Evolutionary conservation across 768 basidiomycete species (phyloP).

Genomic region (Termitomyces sp.): DNA sequence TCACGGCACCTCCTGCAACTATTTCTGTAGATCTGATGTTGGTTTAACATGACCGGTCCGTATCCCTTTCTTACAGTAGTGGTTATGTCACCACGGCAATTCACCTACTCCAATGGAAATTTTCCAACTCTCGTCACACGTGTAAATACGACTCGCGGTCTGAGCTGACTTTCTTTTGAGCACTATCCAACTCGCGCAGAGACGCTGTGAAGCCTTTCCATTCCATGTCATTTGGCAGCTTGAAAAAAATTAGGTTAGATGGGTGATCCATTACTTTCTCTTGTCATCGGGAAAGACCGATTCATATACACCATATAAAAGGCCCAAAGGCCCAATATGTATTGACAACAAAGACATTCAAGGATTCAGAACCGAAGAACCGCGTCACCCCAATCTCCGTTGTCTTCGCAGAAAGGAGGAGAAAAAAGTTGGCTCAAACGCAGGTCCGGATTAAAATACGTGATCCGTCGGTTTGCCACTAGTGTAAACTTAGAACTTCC

Average conservation of each 20-base stretch:
- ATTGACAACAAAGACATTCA: background rate
- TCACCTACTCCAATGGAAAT: background rate
- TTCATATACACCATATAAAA: background rate
- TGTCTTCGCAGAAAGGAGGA: slow-evolving; percentile 1
- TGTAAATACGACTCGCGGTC: background rate
- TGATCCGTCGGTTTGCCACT: slow-evolving; percentile 8
- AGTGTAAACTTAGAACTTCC: background rate
- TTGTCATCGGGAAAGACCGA: background rate
- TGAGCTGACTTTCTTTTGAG: background rate
- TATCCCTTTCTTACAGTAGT: background rate
- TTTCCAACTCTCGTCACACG: background rate
- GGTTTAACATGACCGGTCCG: background rate
- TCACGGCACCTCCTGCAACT: background rate
- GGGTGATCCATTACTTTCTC: background rate
- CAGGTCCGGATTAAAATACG: too few species aligned
- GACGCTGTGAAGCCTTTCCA: background rate
- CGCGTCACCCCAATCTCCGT: background rate
- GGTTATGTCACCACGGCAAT: background rate
- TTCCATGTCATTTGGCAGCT: background rate
- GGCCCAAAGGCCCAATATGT: background rate
- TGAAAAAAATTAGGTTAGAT: background rate
- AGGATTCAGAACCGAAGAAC: background rate
- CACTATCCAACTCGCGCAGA: background rate
- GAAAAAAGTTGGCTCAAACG: background rate
- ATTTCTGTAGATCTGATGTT: too few species aligned